Evolutionary conservation across 2,329 filamentous ascomycete genomes (phyloP).

Genomic region (Zasmidium citrigriseum): DNA sequence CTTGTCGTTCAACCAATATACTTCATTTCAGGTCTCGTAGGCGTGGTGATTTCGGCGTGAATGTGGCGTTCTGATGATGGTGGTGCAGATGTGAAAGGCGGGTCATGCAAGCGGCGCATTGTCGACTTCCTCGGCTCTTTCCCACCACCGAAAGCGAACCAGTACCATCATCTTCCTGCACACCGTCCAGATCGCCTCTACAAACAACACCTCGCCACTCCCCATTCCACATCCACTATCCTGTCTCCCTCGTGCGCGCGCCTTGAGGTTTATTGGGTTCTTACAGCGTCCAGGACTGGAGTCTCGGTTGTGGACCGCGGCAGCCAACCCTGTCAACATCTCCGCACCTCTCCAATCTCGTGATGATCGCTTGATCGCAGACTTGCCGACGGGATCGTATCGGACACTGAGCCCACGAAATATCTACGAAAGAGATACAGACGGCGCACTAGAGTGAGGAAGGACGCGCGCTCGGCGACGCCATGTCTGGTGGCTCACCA

Average conservation of each 20-base stretch:
- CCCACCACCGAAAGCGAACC: neutral
- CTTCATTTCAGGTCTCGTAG: neutral
- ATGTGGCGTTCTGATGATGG: no score
- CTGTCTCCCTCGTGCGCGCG: neutral
- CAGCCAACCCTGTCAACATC: neutral
- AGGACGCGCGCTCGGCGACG: no score
- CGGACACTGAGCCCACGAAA: neutral
- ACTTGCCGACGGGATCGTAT: neutral
- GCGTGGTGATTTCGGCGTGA: neutral
- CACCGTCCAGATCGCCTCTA: neutral
- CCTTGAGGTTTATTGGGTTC: no score
- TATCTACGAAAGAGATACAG: neutral
- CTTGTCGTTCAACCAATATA: neutral
- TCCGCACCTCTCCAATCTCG: neutral
- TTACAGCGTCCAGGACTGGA: no score
- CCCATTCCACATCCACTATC: neutral
- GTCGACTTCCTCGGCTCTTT: no score
- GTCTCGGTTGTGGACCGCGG: neutral
- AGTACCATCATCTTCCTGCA: no score
- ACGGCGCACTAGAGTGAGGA: neutral
- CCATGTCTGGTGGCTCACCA: slow-evolving; percentile 60
- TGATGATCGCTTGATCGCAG: neutral
- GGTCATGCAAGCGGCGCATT: no score
- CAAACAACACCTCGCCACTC: neutral
- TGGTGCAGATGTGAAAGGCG: no score